Evolutionary conservation across 768 basidiomycete genomes (phyloP), one percentile per base, ranked within the genome.

Genomic region (Leucocoprinus sp.): DNA sequence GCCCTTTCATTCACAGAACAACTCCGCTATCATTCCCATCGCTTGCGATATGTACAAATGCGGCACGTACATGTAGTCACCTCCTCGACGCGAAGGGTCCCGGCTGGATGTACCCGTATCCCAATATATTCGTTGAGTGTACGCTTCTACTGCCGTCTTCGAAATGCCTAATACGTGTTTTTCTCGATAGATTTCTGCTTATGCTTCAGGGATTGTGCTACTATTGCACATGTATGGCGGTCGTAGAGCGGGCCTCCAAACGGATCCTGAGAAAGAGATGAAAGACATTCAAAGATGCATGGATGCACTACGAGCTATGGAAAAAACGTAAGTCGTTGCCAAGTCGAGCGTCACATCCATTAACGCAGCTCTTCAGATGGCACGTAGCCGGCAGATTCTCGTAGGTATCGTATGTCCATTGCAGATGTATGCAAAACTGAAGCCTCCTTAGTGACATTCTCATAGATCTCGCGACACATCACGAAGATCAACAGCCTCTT

Each of bases 31-130:
- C 71, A 1, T 70, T 74, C 44, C 73, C 79, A 7, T 82, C 79
- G 0, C 69, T 82, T 9, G 75, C 81, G 1, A 82, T 82, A 45
- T 86, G 80, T 57, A 72, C 81, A 21, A 70, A 86, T 45, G 78
- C 90, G 1, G 84, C 89, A 1, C 69, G 88, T 8, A 80, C 82
- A 0, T 82, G 76, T 49, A 75, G 72, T 19, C 84, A 84, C 48
- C 68, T 92, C 23, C 60, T 84, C 42, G 84, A 86, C 49, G 64
- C 71, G 4, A 68, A 72, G 33, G 61, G 69, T 38, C 62, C 56
- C 34, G 62, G 71, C n/a, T 60, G 57, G 5, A 31, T 54, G 1
- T 52, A 53, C 19, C 54, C 62, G 9, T 50, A 58, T 37, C 62
- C 65, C 1, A 60, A 63, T 21, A 19, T 60, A 11, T 56, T 64